Conservation (phyloP, 2,329 filamentous ascomycete species). For the Colletotrichum noveboracense region DNA sequence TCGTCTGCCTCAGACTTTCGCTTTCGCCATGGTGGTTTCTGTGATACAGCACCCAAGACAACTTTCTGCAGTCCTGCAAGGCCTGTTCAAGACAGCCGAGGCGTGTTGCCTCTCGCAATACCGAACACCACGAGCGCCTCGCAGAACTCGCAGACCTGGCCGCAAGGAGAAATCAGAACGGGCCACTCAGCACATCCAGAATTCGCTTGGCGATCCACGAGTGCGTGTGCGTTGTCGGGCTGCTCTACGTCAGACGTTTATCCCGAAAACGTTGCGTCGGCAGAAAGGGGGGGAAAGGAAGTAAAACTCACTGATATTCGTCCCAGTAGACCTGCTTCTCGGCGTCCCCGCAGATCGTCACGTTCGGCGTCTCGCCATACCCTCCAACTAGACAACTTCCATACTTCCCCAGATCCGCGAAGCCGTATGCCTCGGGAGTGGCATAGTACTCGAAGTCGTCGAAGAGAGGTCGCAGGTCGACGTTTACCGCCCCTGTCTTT, state of each 20-base stretch:
- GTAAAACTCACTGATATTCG: constrained; percentile 7
- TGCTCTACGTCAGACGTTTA: background rate
- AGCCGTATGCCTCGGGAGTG: background rate
- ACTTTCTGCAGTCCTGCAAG: background rate
- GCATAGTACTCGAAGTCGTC: constrained; percentile 17
- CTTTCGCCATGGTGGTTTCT: background rate
- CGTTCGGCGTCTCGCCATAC: constrained; percentile 10
- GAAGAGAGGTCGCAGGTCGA: constrained; percentile 1
- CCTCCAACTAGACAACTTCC: constrained; percentile 5
- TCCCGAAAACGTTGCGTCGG: background rate
- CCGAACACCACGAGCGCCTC: background rate
- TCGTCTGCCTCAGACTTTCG: background rate
- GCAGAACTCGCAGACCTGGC: background rate
- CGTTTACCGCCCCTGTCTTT: background rate
- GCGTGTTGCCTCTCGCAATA: background rate
- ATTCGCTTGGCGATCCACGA: constrained; percentile 15
- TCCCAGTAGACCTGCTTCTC: constrained; percentile 13
- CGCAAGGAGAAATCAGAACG: background rate
- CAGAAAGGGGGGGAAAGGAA: background rate
- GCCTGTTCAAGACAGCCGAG: background rate
- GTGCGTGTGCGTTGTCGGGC: constrained; percentile 13
- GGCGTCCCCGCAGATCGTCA: constrained; percentile 10
- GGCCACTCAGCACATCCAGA: background rate
- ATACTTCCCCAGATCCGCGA: constrained; percentile 3
- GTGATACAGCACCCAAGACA: background rate